Base-by-base conservation (phyloP, 1,139 yeast species). In the Yamadazyma sp. region DNA sequence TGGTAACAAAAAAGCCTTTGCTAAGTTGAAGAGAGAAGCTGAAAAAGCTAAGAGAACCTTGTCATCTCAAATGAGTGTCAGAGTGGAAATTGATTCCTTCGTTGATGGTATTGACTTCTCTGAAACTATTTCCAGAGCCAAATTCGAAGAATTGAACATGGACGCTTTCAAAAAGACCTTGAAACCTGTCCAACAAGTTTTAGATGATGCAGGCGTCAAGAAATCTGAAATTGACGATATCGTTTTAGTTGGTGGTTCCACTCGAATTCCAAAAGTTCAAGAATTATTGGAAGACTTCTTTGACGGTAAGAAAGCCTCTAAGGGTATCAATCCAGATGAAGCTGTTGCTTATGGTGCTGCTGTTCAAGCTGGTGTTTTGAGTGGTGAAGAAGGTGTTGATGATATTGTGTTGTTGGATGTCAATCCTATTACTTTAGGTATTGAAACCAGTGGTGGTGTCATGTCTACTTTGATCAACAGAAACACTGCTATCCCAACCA, bases 201-300 rank as follows among this genome's bases (percentile, higher is more conserved):
- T 89, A 60, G 83, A 83, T 64, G 97, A 89, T 65, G 82, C 95
- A 50, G 88, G 87, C 61, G 80, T 87, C 51, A 80, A 81, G 69
- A 85, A 85, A 73, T 70, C 80, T 39, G 94, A 86, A 52, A 78
- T 89, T 51, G 94, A 89, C 63, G 97, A 89, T 61, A 86, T 89
- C 63, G 97, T 89, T 33, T 76, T 89, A 43, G 97, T 89, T 55
- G 97, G 97, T 76, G 97, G 97, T 70, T 89, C 97, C 34, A 89
- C 97, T 45, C 88, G 97, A 81, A 89, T 89, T 73, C 97, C 97
- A 70, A 89, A 88, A 77, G 96, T 89, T 51, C 96, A 87, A 75
- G 86, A 86, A 67, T 76, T 89, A 56, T 77, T 89, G 52, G 95
- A 89, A 70, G 76, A 79, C 52, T 88, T 71, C 79, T 89, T 89